These are phyloP conservation scores for Lasiodiplodia sp. DNA, from an alignment of 2,329 filamentous ascomycete species.

Conservation along the genomic window DNA sequence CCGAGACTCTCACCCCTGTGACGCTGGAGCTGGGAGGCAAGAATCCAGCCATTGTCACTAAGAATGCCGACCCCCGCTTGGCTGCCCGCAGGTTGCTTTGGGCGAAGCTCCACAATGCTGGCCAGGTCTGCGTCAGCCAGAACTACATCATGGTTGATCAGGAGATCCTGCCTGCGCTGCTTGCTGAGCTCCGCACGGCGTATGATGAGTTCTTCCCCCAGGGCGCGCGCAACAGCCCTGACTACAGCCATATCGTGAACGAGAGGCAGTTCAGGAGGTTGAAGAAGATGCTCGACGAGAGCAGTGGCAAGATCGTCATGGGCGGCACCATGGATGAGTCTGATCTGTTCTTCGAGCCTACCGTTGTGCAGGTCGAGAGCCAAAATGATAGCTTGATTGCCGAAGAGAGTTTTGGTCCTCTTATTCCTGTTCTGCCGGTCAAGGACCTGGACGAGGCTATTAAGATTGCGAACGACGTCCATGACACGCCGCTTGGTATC, in stretches of 20 bases:
- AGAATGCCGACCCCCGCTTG: constrained; percentile 77
- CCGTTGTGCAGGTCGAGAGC: constrained; percentile 83
- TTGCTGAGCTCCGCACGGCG: constrained; percentile 75
- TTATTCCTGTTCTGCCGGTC: constrained; percentile 82
- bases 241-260: constrained; percentile 84
- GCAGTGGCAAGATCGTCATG: constrained; percentile 82
- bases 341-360: constrained; percentile 87
- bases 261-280: constrained; percentile 78
- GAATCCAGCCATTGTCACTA: constrained; percentile 92
- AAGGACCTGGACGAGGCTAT: constrained; percentile 87
- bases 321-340: constrained; percentile 84
- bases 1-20: constrained; percentile 74
- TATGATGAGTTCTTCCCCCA: constrained; percentile 83
- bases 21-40: constrained; percentile 88
- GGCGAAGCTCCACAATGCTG: constrained; percentile 86
- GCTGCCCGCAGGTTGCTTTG: constrained; percentile 86
- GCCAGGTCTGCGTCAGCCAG: constrained; percentile 90
- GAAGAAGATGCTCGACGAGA: constrained; percentile 89
- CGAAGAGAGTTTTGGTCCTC: constrained; percentile 92
- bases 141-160: constrained; percentile 90
- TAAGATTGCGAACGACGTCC: constrained; percentile 77
- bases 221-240: constrained; percentile 78
- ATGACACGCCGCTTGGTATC: constrained; percentile 82
- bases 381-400: constrained; percentile 77
- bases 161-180: constrained; percentile 72